Evolutionary conservation across 140 eudicot genomes (phyloP).

Genomic region (Ambrosia hybrid): DNA sequence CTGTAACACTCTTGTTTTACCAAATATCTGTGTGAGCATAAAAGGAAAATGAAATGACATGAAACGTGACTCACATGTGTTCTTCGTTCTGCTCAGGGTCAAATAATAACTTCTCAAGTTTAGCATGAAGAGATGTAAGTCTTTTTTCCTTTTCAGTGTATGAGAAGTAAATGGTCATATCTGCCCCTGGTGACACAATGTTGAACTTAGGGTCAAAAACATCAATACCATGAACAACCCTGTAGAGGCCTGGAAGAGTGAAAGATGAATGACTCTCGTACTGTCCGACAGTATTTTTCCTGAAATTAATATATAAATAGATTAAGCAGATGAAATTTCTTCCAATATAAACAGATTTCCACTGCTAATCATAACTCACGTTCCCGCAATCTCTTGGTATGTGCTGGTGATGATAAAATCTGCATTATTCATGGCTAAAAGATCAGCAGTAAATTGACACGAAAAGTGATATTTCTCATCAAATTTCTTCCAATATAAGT

Average conservation of each 20-base stretch:
- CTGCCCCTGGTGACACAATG: conserved; percentile 97
- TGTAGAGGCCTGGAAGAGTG: conserved; percentile 90
- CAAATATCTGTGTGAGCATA: not conserved
- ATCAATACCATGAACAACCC: conserved; percentile 94
- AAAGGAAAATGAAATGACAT: too few species aligned
- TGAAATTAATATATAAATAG: conserved; percentile 32
- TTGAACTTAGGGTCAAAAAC: conserved; percentile 98
- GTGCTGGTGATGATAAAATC: conserved; percentile 98
- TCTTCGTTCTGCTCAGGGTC: conserved; percentile 79
- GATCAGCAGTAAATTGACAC: conserved; percentile 96
- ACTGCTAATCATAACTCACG: conserved; percentile 53
- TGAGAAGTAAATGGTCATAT: conserved; percentile 77
- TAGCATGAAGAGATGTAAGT: conserved; percentile 73
- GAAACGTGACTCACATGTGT: conserved; percentile 60
- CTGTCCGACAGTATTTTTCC: conserved; percentile 93
- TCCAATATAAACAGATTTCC: not conserved
- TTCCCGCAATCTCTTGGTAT: conserved; percentile 98
- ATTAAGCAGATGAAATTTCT: conserved; percentile 10
- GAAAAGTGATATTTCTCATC: conserved; percentile 98
- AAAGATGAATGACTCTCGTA: conserved; percentile 91
- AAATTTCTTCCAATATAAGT: conserved; percentile 76
- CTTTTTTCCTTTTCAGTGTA: conserved; percentile 67
- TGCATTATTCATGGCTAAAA: conserved; percentile 93
- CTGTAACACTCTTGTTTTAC: not conserved
- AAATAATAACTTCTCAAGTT: conserved; percentile 69